Evolutionary conservation across 805 yeast genomes (phyloP).

Genomic region (Candida boidinii): DNA sequence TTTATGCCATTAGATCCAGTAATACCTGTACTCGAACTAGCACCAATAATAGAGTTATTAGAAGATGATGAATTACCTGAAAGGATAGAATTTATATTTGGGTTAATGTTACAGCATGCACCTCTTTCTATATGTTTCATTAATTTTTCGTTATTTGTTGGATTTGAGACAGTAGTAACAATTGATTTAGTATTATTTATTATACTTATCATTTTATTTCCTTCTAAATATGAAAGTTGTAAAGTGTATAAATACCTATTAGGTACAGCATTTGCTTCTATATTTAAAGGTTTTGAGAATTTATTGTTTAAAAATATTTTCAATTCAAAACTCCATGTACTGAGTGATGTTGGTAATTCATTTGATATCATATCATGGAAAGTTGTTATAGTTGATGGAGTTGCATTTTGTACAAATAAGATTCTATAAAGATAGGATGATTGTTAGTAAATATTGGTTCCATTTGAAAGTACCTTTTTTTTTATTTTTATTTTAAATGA

Average conservation of each 20-base stretch:
- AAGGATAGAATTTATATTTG: too few relatives aligned
- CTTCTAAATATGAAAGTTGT: conserved; percentile 37
- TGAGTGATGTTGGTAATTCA: conserved; percentile 52
- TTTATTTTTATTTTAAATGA: not conserved
- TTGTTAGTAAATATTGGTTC: conserved; percentile 1
- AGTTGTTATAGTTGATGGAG: conserved; percentile 54
- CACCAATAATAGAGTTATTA: too few relatives aligned
- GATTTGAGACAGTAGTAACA: conserved; percentile 13
- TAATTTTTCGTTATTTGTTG: conserved; percentile 14
- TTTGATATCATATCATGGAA: conserved; percentile 67
- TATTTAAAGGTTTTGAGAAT: conserved; percentile 33
- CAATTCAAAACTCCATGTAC: conserved; percentile 62
- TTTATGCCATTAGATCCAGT: too few relatives aligned
- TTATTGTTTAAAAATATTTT: conserved; percentile 61
- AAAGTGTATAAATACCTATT: conserved; percentile 42
- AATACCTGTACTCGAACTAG: too few relatives aligned
- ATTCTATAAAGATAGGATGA: conserved; percentile 19
- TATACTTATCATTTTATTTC: conserved; percentile 37
- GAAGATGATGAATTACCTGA: too few relatives aligned
- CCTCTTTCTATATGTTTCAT: conserved; percentile 26
- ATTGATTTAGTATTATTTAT: conserved; percentile 34
- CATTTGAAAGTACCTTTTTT: too few relatives aligned
- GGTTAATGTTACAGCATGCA: conserved; percentile 38
- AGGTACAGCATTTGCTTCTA: conserved; percentile 27
- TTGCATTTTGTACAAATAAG: conserved; percentile 32